Base-by-base conservation (phyloP, 441 rosid species). In the Viola pubescens region DNA sequence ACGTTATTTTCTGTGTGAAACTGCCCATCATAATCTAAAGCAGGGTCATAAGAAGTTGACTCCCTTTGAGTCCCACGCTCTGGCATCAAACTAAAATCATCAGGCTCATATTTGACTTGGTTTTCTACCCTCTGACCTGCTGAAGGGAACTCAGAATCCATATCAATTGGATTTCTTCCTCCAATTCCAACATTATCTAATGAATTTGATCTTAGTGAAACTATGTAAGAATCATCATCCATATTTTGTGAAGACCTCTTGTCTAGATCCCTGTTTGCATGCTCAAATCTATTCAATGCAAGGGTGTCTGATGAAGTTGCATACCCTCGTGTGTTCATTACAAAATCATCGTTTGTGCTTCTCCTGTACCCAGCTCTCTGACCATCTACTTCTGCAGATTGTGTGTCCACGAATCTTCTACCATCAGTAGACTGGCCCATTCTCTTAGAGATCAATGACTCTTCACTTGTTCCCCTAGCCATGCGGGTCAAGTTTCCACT, bases 141-240 rank as follows among this genome's bases (percentile, higher is more conserved):
- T 39, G 73, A 69, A n/a, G 83, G 79, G 53, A 82, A 64, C 65
- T 90, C 99, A 46, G 83, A 80, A 64, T 81, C 84, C 42, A 87
- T 73, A 63, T 85, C 83, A 60, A 88, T 70, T 54, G 77, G 78
- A 66, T 72, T 81, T 63, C 84, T 76, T 14, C 71, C 77, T 44
- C 59, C 73, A 43, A 61, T 58, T 72, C 77, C 83, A 63, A 54
- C 69, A 76, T 70, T 82, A 77, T 77, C 78, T 42, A 13, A 48
- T 7, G 74, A 70, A 38, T 57, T 46, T 65, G 87, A 73, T 55
- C 87, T 77, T 59, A 73, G 62, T 6, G 92, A 71, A 75, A 88
- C 87, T 37, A 94, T 79, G 74, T 82, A 83, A 72, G 97, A 90
- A 76, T 85, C 95, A 71, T 81, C 94, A 67, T 76, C 74, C 72